These are phyloP conservation scores for Globisporangium ultimum DNA, from an alignment of 352 stramenopile genomes.

Conservation along the genomic window DNA sequence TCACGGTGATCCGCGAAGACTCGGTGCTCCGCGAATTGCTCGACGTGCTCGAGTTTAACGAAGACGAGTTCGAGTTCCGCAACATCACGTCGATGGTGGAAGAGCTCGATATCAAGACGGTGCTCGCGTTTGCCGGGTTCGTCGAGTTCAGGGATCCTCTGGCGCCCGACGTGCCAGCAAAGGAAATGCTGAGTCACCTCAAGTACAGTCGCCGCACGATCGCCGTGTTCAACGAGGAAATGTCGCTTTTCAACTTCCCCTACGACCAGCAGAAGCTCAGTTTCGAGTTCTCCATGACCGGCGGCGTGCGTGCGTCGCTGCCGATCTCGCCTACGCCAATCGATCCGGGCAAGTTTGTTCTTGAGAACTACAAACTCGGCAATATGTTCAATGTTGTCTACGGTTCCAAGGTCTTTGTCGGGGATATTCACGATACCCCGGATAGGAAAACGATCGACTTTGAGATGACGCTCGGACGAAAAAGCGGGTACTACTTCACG, in stretches of 20 bases:
- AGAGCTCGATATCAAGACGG: constrained; percentile 28
- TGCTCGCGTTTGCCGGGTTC: constrained; percentile 21
- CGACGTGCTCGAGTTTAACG: constrained; percentile 36
- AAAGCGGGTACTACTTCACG: constrained; percentile 49
- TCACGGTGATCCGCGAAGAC: constrained; percentile 41
- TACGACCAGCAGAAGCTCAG: constrained; percentile 61
- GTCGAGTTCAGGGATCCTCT: constrained; percentile 27
- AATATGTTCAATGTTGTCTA: constrained; percentile 56
- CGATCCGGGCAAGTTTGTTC: constrained; percentile 40
- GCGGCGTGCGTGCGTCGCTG: constrained; percentile 30
- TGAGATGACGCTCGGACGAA: constrained; percentile 55
- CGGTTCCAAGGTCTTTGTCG: constrained; percentile 49
- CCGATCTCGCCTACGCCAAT: constrained; percentile 25
- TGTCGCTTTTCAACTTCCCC: constrained; percentile 52
- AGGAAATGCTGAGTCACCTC: constrained; percentile 27
- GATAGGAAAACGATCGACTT: constrained; percentile 45
- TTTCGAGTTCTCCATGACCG: constrained; percentile 37
- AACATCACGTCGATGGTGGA: constrained; percentile 37
- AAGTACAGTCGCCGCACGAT: constrained; percentile 37
- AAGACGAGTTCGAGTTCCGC: constrained; percentile 38
- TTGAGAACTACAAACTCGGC: constrained; percentile 48
- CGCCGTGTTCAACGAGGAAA: constrained; percentile 53
- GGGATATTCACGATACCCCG: constrained; percentile 27
- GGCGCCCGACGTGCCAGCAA: constrained; percentile 9
- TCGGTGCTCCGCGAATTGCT: constrained; percentile 36